Evolutionary conservation across 768 basidiomycete species (phyloP), one percentile per base, ranked within the genome.

Genomic region (Russula brevipes): DNA sequence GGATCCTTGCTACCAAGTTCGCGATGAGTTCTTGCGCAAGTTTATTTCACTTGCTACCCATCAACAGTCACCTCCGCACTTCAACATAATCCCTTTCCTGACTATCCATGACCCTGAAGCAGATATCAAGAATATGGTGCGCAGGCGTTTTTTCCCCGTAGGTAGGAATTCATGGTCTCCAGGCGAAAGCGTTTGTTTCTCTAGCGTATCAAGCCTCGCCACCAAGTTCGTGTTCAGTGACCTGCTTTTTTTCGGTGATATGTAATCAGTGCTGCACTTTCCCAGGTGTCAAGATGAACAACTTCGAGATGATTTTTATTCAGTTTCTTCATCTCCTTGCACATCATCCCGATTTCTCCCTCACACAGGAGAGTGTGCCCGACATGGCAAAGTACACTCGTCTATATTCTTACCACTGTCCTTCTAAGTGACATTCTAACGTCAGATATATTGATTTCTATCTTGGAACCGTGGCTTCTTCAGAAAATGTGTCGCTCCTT

Each of bases 271-370:
- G 33, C 45, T 44, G 24, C 8, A 14, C 45, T 16, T 10, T 60
- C 33, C 4, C 70, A 85, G 88, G 76, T 14, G 69, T 83, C 35
- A 80, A 82, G 49, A 76, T 91, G 16, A 80, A 85, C n/a, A 75
- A 83, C 55, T 81, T 95, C 59, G 96, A 98, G 72, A 76, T 88
- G 59, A 83, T 88, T 2, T 90, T 98, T 68, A 83, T 95, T 47
- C 87, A 96, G 12, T 75, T 98, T 4, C 79, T 98, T 10, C 90
- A 94, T 70, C 74, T 94, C 0, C 79, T 98, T 5, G 92, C 94
- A 0, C 95, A 97, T 71, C 97, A 99, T 72, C 96, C 96, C 4
- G 97, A 99, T 74, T 95, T 94, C 69, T 81, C 79, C 19, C 80
- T 78, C 49, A 79, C 80, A 2, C 80, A 83, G 42, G 88, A 90